phyloP scores from a whole-genome alignment of 2,329 filamentous ascomycete genomes.

The Calonectria pseudoreteaudii region DNA sequence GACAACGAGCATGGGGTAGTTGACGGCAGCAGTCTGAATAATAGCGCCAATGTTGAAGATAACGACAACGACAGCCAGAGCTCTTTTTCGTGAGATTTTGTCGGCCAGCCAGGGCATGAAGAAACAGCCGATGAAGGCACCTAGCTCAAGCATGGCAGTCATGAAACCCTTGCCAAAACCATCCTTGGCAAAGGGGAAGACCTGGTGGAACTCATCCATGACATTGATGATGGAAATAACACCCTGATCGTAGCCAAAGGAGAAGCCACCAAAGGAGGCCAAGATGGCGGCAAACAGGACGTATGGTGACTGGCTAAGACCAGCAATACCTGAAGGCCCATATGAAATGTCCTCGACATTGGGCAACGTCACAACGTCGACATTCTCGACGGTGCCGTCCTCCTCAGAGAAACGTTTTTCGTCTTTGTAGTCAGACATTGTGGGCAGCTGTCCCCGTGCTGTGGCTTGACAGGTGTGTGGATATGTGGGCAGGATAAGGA shows the following conservation, averaged over 20 bases:
- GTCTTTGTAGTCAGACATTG: conserved; percentile 24
- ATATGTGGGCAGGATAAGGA: background rate
- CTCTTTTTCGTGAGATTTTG: conserved; percentile 62
- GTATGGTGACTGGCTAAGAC: conserved; percentile 39
- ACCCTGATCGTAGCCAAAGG: conserved; percentile 49
- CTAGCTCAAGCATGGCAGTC: conserved; percentile 45
- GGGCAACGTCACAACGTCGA: conserved; percentile 14
- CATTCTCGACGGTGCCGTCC: conserved; percentile 25
- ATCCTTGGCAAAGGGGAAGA: conserved; percentile 48
- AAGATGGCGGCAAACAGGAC: conserved; percentile 56
- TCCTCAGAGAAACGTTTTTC: conserved; percentile 27
- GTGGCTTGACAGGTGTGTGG: background rate
- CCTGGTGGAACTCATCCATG: conserved; percentile 55
- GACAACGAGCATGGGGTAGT: conserved; percentile 60
- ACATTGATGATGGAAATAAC: conserved; percentile 56
- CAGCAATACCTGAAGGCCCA: conserved; percentile 9
- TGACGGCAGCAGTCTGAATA: conserved; percentile 62
- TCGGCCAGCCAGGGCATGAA: conserved; percentile 24
- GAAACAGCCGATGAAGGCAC: conserved; percentile 27
- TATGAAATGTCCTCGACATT: conserved; percentile 12
- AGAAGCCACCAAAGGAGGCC: conserved; percentile 45
- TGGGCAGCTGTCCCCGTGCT: background rate
- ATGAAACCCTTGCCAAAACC: conserved; percentile 37
- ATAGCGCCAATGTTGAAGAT: conserved; percentile 67
- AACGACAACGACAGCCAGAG: conserved; percentile 61